These are phyloP conservation scores for Clavispora asparagi DNA, from an alignment of 805 yeast species.

Conservation along the genomic window DNA sequence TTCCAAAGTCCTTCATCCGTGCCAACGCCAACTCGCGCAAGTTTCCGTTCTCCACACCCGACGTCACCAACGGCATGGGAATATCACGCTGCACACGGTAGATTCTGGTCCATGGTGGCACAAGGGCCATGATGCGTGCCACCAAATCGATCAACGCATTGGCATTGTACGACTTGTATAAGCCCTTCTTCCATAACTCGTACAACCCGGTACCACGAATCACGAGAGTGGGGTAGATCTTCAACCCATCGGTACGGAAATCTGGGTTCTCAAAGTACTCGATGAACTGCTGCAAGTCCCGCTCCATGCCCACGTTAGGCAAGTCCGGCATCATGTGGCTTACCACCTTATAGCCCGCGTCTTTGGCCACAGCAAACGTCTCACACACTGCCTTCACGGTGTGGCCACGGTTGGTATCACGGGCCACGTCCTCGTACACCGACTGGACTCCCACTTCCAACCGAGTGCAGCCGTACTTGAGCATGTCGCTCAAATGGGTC, in stretches of 20 bases:
- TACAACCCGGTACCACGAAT: conserved; percentile 96
- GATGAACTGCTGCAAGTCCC: conserved; percentile 91
- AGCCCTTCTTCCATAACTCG: conserved; percentile 95
- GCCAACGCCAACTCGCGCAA: conserved; percentile 92
- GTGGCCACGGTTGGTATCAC: conserved; percentile 97
- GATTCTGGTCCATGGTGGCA: conserved; percentile 99
- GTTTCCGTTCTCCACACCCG: conserved; percentile 98
- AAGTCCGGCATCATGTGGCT: conserved; percentile 99
- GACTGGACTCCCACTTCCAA: conserved; percentile 96
- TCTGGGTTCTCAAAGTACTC: conserved; percentile 97
- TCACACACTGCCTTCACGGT: conserved; percentile 95
- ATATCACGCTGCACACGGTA: conserved; percentile 98
- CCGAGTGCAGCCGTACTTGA: conserved; percentile 93
- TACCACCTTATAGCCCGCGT: conserved; percentile 96
- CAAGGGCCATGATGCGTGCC: conserved; percentile 91
- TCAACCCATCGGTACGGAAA: conserved; percentile 94
- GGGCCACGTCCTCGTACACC: conserved; percentile 95
- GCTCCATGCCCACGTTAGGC: conserved; percentile 98
- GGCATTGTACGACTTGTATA: conserved; percentile 91
- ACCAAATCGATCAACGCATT: conserved; percentile 90
- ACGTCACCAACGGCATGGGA: conserved; percentile 97
- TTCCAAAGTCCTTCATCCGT: conserved; percentile 97
- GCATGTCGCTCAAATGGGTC: conserved; percentile 92
- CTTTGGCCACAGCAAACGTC: conserved; percentile 93
- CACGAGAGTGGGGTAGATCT: conserved; percentile 92